phyloP scores from a whole-genome alignment of 495 filamentous ascomycete genomes.

The Penicillium cataractarum region DNA sequence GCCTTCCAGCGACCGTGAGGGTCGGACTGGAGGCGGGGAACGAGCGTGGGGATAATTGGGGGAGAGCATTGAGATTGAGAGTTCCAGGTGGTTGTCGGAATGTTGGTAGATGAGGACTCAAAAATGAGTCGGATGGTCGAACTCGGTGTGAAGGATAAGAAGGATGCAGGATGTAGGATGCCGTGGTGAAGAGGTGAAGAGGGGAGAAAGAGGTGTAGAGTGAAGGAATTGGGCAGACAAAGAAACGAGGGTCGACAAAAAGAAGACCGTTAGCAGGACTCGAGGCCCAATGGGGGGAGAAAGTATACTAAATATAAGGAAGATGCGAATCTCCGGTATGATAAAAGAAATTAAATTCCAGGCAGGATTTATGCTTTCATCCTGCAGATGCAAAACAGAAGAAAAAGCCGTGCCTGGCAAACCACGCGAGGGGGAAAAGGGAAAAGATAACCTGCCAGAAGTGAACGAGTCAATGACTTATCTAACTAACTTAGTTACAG shows the following conservation, averaged over 20 bases:
- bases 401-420: background rate
- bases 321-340: background rate
- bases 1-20: conserved; percentile 48
- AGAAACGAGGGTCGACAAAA: conserved; percentile 9
- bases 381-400: conserved; percentile 2
- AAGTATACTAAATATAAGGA: conserved; percentile 9
- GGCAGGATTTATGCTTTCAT: background rate
- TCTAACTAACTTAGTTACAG: background rate
- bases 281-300: background rate
- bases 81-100: background rate
- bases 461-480: background rate
- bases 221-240: background rate
- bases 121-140: background rate
- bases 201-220: background rate
- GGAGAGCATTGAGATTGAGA: conserved; percentile 27
- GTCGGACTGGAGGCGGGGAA: conserved; percentile 42
- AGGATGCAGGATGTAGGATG: background rate
- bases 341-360: background rate
- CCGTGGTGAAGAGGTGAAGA: background rate
- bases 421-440: background rate
- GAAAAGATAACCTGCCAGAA: too few relatives aligned
- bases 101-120: background rate
- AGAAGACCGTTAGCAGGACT: conserved; percentile 5
- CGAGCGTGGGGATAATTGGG: conserved; percentile 26
- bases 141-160: background rate